Evolutionary conservation across 1,284 basidiomycete species (phyloP), one percentile per base, ranked within the genome.

Genomic region (Cutaneotrichosporon dermatis): DNA sequence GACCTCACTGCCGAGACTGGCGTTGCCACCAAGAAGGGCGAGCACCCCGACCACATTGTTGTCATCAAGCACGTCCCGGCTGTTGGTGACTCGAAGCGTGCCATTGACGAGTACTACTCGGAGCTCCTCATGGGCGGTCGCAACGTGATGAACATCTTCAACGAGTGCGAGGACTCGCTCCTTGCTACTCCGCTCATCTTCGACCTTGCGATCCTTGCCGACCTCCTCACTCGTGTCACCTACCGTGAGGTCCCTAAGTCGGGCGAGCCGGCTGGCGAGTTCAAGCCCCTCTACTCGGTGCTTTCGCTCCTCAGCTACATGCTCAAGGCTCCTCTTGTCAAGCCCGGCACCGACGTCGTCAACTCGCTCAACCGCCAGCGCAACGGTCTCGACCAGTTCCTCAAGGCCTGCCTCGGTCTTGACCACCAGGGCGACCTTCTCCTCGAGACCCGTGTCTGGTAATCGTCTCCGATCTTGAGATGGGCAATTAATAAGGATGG

Each of bases 91-190:
- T 92, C 91, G 67, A 96, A 76, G 66, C 85, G 92, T 57, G 95
- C 95, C 48, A 93, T 99, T 82, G 95, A 98, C 80, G 95, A 98
- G 83, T 98, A 98, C 82, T 94, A 93, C 79, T 94, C 90, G 12
- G 95, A 98, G 77, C 80, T 85, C 53, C 77, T 81, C 71, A 83
- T 84, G 81, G 83, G 83, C 46, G 83, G 83, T 12, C 76, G 81
- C 62, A 76, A 75, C 69, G 71, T 76, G 61, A 72, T 76, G 72
- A 77, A 90, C 80, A 93, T 95, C 79, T 95, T 93, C 85, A 95
- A 95, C 79, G 88, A 92, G 80, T 96, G 93, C 83, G 92, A 94
- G 86, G 95, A 99, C 79, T 97, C 94, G 40, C 83, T 98, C 59
- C 84, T 99, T 63, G 95, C 96, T 49, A 95, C 93, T 51, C 95